Evolutionary conservation across 495 filamentous ascomycete species (phyloP).

Genomic region (Daldinia childiae): DNA sequence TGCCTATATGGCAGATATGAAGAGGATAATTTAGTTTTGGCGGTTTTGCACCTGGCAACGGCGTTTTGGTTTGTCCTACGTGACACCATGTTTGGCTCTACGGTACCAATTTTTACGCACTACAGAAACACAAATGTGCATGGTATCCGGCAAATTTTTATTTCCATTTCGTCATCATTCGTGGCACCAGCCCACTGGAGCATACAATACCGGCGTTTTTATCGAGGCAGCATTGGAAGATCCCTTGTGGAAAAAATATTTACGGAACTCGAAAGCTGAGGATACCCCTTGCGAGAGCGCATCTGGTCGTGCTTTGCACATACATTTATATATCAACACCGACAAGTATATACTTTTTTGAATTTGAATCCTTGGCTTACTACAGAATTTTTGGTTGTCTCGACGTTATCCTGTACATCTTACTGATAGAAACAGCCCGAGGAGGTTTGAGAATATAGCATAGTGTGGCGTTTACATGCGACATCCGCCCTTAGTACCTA

Average conservation of each 20-base stretch:
- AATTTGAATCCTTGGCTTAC: slow-evolving; percentile 34
- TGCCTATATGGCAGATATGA: slow-evolving; percentile 25
- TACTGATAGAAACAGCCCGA: slow-evolving; percentile 10
- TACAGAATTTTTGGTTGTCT: slow-evolving; percentile 6
- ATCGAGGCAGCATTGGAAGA: slow-evolving; percentile 39
- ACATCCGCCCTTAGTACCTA: background rate
- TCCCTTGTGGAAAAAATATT: slow-evolving; percentile 26
- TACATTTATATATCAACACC: slow-evolving; percentile 33
- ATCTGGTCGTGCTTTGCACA: slow-evolving; percentile 23
- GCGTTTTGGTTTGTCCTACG: slow-evolving; percentile 38
- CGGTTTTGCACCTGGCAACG: slow-evolving; percentile 32
- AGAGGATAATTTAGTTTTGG: slow-evolving; percentile 28
- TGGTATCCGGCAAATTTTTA: slow-evolving; percentile 38
- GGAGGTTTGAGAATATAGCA: slow-evolving; percentile 8
- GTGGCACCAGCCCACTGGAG: slow-evolving; percentile 40
- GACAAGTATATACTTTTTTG: slow-evolving; percentile 32
- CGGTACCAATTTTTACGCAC: slow-evolving; percentile 40
- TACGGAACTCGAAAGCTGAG: slow-evolving; percentile 42
- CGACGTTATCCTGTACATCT: slow-evolving; percentile 2
- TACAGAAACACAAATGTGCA: slow-evolving; percentile 27
- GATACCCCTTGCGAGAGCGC: slow-evolving; percentile 41
- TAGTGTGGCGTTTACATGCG: slow-evolving; percentile 3
- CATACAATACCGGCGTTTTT: slow-evolving; percentile 42
- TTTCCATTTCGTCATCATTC: slow-evolving; percentile 28
- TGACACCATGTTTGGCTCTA: slow-evolving; percentile 34